phyloP scores from a whole-genome alignment of 2,329 filamentous ascomycete genomes.

The Sporothrix euskadiensis region DNA sequence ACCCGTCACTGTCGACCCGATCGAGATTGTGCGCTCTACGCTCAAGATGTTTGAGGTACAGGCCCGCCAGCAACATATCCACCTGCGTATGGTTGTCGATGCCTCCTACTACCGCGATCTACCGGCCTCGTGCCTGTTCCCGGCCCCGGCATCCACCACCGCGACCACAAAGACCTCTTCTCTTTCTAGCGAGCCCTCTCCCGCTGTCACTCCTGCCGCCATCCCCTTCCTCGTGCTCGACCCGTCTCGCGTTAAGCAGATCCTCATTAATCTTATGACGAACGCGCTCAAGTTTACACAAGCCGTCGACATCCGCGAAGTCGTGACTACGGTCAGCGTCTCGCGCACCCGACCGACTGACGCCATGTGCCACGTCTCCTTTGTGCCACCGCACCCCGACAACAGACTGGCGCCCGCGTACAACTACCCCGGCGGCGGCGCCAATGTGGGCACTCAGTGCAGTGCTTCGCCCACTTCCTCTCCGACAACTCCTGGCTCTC shows the following conservation, averaged over 20 bases:
- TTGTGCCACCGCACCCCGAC: conserved; percentile 54
- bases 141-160: conserved; percentile 31
- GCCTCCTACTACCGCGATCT: conserved; percentile 52
- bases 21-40: conserved; percentile 65
- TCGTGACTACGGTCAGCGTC: conserved; percentile 52
- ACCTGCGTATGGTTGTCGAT: conserved; percentile 64
- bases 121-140: background rate
- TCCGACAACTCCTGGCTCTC: background rate
- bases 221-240: conserved; percentile 70
- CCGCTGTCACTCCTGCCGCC: conserved; percentile 39
- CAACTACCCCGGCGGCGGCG: background rate
- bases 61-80: conserved; percentile 67
- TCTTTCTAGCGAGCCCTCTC: background rate
- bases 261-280: conserved; percentile 76
- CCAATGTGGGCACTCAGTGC: background rate
- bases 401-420: conserved; percentile 25
- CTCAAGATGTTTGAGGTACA: conserved; percentile 80
- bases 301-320: conserved; percentile 58
- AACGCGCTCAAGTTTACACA: conserved; percentile 84
- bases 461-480: background rate
- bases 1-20: conserved; percentile 67
- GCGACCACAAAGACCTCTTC: background rate
- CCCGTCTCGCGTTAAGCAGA: conserved; percentile 72
- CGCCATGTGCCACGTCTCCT: conserved; percentile 54
- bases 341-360: conserved; percentile 44